Evolutionary conservation across 1,139 yeast genomes (phyloP), one percentile per base, ranked within the genome.

Genomic region (Nadsonia commutata): DNA sequence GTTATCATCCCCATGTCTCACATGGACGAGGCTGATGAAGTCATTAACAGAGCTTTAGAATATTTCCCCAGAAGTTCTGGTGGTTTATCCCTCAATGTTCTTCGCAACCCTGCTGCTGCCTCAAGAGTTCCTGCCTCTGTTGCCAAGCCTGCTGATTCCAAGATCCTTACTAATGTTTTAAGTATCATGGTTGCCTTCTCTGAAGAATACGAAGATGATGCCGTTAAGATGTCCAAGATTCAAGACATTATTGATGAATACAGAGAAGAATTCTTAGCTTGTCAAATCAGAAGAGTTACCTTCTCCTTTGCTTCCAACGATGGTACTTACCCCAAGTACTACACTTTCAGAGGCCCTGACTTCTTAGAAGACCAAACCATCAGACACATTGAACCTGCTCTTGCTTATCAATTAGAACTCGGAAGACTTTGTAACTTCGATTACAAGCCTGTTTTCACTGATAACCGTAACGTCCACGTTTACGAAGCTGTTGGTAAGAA

Each of bases 371-470:
- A 90, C 67, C 77, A 80, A 66, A 88, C 88, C 33, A 84, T 90
- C 62, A 88, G 98, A 69, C 96, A 90, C 60, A 85, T 90, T 57
- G 98, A 90, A 65, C 98, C 98, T 27, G 96, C 98, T 39, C 72
- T 90, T 57, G 98, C 98, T 45, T 90, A 80, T 81, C 98, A 90
- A 69, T 74, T 90, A 56, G 98, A 90, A 67, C 73, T 90, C 53
- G 94, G 86, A 57, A 79, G 97, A 68, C 73, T 90, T 65, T 84
- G 94, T 41, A 93, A 90, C 69, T 90, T 90, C 67, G 79, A 84
- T 65, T 85, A 90, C 64, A 85, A 81, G 61, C 97, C 96, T 41
- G 84, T 90, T 46, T 84, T 85, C 69, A 85, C 96, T 48, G 96
- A 88, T 63, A 90, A 93, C 72, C 80, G 97, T 70, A 88, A 90